Conservation (phyloP, 2,329 filamentous ascomycete species). For the Sporothrix dimorphospora region DNA sequence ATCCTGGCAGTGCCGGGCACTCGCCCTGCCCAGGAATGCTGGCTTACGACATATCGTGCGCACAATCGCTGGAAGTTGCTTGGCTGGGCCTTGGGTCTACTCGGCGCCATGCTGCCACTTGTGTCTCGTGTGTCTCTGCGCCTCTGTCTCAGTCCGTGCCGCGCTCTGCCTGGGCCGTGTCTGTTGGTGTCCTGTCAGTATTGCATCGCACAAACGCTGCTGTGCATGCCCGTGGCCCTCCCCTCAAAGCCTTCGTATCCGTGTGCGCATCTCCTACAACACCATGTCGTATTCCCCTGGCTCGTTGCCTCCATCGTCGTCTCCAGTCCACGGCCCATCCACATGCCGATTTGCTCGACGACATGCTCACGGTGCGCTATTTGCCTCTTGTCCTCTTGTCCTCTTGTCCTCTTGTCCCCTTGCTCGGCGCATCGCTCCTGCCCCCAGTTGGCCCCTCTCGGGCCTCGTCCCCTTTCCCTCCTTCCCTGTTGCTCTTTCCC, state of each 20-base stretch:
- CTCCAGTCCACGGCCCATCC: not conserved
- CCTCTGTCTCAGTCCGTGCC: conserved; percentile 12
- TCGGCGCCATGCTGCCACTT: conserved; percentile 12
- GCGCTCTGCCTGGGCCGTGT: not conserved
- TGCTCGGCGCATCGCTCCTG: conserved; percentile 13
- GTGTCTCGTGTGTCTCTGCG: not conserved
- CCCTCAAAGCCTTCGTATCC: not conserved
- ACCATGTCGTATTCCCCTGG: not conserved
- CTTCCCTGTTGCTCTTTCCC: conserved; percentile 9
- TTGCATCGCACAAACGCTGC: not conserved
- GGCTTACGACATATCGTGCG: conserved; percentile 9
- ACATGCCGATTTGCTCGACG: conserved; percentile 9
- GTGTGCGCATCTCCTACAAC: not conserved
- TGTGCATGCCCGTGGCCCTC: not conserved
- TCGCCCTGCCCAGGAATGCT: not conserved
- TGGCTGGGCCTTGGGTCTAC: not conserved
- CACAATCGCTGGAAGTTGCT: not conserved
- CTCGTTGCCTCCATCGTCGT: not conserved
- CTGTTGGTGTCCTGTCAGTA: conserved; percentile 10
- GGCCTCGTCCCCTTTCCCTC: not conserved
- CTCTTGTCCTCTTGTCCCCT: conserved; percentile 10
- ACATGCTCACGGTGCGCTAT: conserved; percentile 3
- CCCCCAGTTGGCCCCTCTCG: not conserved
- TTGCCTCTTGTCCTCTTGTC: conserved; percentile 1
- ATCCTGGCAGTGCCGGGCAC: conserved; percentile 2